These are phyloP conservation scores for Solanum stenotomum DNA, from an alignment of 257 asterid genomes.

Conservation along the genomic window DNA sequence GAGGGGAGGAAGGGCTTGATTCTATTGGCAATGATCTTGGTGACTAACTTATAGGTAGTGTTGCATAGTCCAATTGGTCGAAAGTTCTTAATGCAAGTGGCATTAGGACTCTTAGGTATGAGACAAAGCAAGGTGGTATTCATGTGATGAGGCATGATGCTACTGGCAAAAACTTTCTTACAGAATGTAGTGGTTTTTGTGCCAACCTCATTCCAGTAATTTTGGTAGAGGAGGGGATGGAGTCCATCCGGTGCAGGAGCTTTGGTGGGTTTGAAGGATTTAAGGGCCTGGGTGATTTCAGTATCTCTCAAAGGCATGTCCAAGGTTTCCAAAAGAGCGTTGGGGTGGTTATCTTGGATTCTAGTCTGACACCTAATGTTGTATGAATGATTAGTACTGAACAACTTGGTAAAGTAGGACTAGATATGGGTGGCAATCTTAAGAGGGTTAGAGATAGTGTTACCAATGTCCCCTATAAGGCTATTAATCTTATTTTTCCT, in stretches of 20 bases:
- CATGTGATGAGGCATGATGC: neutral
- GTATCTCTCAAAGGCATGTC: too few relatives aligned
- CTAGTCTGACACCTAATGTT: too few relatives aligned
- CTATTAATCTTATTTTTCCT: neutral
- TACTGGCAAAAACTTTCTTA: too few relatives aligned
- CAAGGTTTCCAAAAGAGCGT: neutral
- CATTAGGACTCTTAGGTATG: neutral
- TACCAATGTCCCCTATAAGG: too few relatives aligned
- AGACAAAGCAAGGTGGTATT: too few relatives aligned
- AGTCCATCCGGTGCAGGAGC: too few relatives aligned
- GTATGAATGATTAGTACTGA: neutral
- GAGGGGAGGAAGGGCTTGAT: neutral
- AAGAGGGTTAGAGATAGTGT: too few relatives aligned
- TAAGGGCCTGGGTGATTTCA: neutral
- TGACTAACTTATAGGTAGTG: neutral
- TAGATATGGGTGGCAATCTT: too few relatives aligned
- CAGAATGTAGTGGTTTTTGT: neutral
- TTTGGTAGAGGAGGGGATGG: neutral
- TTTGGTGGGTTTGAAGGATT: neutral
- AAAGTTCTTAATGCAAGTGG: neutral
- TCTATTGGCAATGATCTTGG: neutral
- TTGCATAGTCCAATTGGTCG: neutral
- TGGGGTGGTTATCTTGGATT: too few relatives aligned
- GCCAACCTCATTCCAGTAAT: neutral
- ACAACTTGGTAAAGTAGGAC: too few relatives aligned